Evolutionary conservation across 495 filamentous ascomycete genomes (phyloP).

Genomic region (Xylaria scruposa): DNA sequence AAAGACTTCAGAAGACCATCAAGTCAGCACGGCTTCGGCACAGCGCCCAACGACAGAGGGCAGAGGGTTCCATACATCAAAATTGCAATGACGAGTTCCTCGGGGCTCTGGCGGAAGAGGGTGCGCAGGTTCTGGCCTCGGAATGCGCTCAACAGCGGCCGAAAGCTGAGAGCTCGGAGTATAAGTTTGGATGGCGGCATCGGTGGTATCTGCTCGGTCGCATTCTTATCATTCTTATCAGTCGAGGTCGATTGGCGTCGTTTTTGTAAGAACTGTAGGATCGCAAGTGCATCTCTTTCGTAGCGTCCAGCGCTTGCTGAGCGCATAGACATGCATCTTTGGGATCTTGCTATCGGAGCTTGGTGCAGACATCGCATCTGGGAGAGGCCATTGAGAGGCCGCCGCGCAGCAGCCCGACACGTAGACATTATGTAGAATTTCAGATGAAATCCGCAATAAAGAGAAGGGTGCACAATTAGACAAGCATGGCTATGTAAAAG

Average conservation of each 20-base stretch:
- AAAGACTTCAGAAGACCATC: constrained; percentile 34
- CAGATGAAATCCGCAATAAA: too few species aligned
- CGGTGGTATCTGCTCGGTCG: constrained; percentile 33
- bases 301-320: neutral
- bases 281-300: constrained; percentile 9
- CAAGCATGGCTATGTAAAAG: neutral
- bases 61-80: constrained; percentile 30
- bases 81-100: constrained; percentile 48
- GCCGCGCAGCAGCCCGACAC: constrained; percentile 17
- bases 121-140: constrained; percentile 41
- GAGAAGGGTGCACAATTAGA: neutral
- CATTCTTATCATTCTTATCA: constrained; percentile 25
- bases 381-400: constrained; percentile 21
- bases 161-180: constrained; percentile 40
- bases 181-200: constrained; percentile 37
- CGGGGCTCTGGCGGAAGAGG: constrained; percentile 47
- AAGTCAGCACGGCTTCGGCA: constrained; percentile 11
- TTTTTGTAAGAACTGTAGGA: constrained; percentile 29
- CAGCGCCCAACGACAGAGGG: constrained; percentile 13
- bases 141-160: constrained; percentile 42
- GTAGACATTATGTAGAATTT: constrained; percentile 4
- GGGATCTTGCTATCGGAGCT: constrained; percentile 14
- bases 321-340: constrained; percentile 7
- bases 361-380: constrained; percentile 32
- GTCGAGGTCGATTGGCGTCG: constrained; percentile 34